Conservation (phyloP, 192 early-diverging fungal species). For the Spizellomyces punctatus region DNA sequence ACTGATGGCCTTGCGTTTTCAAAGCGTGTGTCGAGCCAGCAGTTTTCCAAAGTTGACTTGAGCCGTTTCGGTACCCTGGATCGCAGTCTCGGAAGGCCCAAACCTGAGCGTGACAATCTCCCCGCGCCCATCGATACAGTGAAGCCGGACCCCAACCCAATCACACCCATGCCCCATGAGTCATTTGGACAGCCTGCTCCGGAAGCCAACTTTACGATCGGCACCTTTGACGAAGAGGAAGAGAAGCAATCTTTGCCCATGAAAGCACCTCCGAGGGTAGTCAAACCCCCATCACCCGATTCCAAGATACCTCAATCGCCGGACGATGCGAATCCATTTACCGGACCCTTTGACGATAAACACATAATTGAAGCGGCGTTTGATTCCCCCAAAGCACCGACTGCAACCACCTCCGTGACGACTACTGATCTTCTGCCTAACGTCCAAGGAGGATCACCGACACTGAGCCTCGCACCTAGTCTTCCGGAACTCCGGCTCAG, state of each 20-base stretch:
- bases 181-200: slow-evolving; percentile 10
- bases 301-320: neutral
- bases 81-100: too few species aligned
- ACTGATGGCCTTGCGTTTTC: neutral
- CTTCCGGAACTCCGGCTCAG: too few species aligned
- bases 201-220: slow-evolving; percentile 2
- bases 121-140: too few species aligned
- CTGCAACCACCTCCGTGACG: too few species aligned
- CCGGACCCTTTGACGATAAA: slow-evolving; percentile 20
- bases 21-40: slow-evolving; percentile 19
- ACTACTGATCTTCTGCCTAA: too few species aligned
- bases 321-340: neutral
- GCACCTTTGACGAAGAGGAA: neutral
- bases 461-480: too few species aligned
- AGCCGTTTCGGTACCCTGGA: neutral
- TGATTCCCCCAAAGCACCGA: too few species aligned
- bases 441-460: too few species aligned
- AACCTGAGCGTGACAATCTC: too few species aligned
- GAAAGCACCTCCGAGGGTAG: slow-evolving; percentile 13
- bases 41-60: slow-evolving; percentile 16
- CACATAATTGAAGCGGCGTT: neutral
- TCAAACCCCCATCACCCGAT: neutral
- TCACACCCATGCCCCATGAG: slow-evolving; percentile 6
- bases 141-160: neutral
- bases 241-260: neutral